Evolutionary conservation across 2,329 filamentous ascomycete species (phyloP), one percentile per base, ranked within the genome.

Genomic region (Thyridium curvatum): DNA sequence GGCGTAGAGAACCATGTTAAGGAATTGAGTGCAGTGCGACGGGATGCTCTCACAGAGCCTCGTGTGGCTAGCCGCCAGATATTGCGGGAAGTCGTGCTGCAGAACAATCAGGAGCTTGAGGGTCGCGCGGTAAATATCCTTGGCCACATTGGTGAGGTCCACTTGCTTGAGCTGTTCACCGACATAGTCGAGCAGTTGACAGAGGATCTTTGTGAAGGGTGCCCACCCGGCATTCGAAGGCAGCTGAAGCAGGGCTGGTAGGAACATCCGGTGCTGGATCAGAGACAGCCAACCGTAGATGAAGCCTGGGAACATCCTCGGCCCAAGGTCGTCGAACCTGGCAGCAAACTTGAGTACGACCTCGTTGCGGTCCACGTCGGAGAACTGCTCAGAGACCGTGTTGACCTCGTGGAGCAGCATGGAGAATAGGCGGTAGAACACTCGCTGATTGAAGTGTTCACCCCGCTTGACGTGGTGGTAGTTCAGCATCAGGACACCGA

Each of bases 21-120:
- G 80, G 38, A 96, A 71, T 60, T 97, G 93, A 13, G 83, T 82
- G 61, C 87, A 93, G 53, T 93, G 84, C 37, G 81, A 77, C 2
- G 90, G 86, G 41, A 97, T 84, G 53, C 79, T 80, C 50, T 85
- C 82, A 64, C 84, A 89, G 38, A 98, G 77, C 49, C 80, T 78
- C 49, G 86, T 79, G 55, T 94, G 86, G 58, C 94, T 88, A 51
- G 90, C 86, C 6, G 86, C 84, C 32, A 98, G 66, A 60, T 95
- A 98, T 41, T 96, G 89, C 0, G 91, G 86, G 61, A 88, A 97
- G 59, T 98, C 93, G 55, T 97, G 93, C 50, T 95, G 86, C 38
- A 98, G 68, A 38, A 94, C 76, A 28, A 94, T 68, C 39, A 97
- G 66, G 43, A 96, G 77, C 54, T 94, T 89, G 35, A 94, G 68